Conservation (phyloP, 495 filamentous ascomycete species). For the Xylona heveae region DNA sequence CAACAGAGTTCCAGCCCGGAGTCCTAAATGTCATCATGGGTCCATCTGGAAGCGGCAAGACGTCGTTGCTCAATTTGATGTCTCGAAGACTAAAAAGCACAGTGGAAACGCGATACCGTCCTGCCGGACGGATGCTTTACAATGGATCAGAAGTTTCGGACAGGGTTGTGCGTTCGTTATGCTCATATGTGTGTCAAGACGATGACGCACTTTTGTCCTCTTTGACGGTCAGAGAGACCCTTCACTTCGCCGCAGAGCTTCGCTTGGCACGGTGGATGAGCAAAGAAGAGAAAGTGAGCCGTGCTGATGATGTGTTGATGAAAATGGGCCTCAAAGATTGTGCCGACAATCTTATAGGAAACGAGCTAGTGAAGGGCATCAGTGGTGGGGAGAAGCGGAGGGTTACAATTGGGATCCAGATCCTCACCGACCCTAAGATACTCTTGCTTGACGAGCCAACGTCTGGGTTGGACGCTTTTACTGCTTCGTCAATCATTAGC, state of each 20-base stretch:
- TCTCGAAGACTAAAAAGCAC: constrained; percentile 37
- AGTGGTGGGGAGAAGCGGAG: constrained; percentile 58
- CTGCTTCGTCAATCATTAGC: constrained; percentile 51
- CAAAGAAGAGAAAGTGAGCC: constrained; percentile 34
- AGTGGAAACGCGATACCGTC: constrained; percentile 27
- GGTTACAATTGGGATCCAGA: constrained; percentile 55
- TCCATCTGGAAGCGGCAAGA: constrained; percentile 55
- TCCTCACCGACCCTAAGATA: constrained; percentile 49
- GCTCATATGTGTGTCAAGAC: constrained; percentile 57
- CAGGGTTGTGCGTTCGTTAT: constrained; percentile 41
- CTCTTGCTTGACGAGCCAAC: constrained; percentile 56
- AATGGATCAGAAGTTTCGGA: constrained; percentile 43
- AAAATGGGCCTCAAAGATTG: constrained; percentile 63
- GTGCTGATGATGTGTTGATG: constrained; percentile 46
- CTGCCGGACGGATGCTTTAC: constrained; percentile 37
- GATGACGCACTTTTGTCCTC: constrained; percentile 52
- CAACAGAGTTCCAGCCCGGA: constrained; percentile 36
- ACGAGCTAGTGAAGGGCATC: constrained; percentile 50
- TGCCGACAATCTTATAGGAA: constrained; percentile 50
- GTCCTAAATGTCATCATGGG: constrained; percentile 59
- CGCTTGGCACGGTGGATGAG: constrained; percentile 48
- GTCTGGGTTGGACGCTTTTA: constrained; percentile 55
- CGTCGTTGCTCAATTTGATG: constrained; percentile 46
- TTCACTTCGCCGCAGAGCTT: constrained; percentile 44
- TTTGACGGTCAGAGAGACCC: constrained; percentile 52